Conservation (phyloP, 139 green algal genomes). For the Chlorella vulgaris region DNA sequence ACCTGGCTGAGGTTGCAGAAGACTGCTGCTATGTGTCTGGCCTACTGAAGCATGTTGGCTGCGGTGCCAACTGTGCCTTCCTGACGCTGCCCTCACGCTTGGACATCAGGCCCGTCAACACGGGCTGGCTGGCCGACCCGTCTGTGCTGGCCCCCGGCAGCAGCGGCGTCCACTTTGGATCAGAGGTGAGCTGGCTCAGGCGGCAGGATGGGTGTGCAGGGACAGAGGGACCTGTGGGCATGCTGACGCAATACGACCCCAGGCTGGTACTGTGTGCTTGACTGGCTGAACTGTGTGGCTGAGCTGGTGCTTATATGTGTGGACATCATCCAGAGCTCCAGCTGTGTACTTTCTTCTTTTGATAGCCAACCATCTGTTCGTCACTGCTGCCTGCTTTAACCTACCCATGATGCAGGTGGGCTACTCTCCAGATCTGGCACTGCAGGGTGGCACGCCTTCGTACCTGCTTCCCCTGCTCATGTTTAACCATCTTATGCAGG, state of each 20-base stretch:
- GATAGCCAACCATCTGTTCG: no score
- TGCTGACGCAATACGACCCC: no score
- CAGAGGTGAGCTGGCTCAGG: neutral
- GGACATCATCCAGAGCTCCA: no score
- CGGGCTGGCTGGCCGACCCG: constrained; percentile 40
- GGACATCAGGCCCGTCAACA: constrained; percentile 14
- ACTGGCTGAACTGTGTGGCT: no score
- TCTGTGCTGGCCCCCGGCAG: constrained; percentile 6
- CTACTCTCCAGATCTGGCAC: constrained; percentile 18
- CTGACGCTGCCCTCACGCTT: constrained; percentile 6
- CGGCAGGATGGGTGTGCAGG: neutral
- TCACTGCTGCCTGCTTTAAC: no score
- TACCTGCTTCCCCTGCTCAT: constrained; percentile 39
- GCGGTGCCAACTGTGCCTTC: constrained; percentile 40
- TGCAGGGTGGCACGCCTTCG: constrained; percentile 43
- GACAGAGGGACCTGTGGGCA: no score
- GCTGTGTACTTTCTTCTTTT: no score
- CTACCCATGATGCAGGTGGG: neutral
- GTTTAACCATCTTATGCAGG: constrained; percentile 38
- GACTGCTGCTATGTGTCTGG: constrained; percentile 36
- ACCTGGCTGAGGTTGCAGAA: constrained; percentile 2
- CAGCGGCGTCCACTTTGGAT: constrained; percentile 12
- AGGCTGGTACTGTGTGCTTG: no score
- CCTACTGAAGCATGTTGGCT: constrained; percentile 41
- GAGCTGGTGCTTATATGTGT: no score